Evolutionary conservation across 768 basidiomycete species (phyloP), one percentile per base, ranked within the genome.

Genomic region (Xerocomus spinulosus): DNA sequence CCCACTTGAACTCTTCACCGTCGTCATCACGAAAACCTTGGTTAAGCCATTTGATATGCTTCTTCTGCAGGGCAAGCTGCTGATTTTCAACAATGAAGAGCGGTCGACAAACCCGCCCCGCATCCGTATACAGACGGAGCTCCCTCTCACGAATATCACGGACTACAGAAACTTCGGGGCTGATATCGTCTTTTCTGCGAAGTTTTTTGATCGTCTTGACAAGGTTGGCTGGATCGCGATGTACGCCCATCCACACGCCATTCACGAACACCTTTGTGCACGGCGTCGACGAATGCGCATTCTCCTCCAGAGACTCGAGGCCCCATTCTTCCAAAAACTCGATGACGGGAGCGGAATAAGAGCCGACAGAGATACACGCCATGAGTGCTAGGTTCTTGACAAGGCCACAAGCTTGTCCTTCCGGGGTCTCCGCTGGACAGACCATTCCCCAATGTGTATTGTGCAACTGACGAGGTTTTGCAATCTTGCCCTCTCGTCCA

Each of bases 401-500:
- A 36, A 98, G 80, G 70, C 96, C 96, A 70, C 96, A 99, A 51
- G 96, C 96, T 67, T 98, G 96, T 38, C 96, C 96, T 82, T 99
- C 96, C 2, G 96, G 96, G 4, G 96, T 99, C 68, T 99, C 96
- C 32, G 96, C 96, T 35, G 96, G 96, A 63, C 96, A 99, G 17
- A 99, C 96, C 96, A 99, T 98, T 30, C 96, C 96, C 96, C 96
- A 99, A 60, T 99, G 96, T 1, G 96, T 97, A 61, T 99, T 99
- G 68, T 99, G 96, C 46, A 99, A 74, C 60, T 99, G 96, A 59
- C 96, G 96, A 48, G 96, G 96, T 66, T 98, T 98, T 38, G 96
- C 96, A 50, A 98, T 98, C 72, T 99, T 99, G 48, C 94, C 94
- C 67, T 98, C 96, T 50, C 96, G 87, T 46, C 96, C 96, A 41